Evolutionary conservation across 306 rosid genomes (phyloP), one percentile per base, ranked within the genome.

Genomic region (Vicia sativa): DNA sequence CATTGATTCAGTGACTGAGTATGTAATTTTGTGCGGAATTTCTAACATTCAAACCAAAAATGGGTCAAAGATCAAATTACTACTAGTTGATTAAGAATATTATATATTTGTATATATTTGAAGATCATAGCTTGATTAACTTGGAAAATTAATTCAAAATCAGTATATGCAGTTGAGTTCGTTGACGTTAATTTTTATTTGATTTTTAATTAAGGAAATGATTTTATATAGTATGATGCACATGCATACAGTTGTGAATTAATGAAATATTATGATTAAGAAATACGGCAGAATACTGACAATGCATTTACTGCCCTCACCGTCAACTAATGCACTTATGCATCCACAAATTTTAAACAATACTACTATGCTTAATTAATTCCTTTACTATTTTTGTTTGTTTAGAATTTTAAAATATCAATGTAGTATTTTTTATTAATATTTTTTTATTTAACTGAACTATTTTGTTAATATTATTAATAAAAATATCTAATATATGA

Each of bases 1-100:
- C 84, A 71, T 59, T 75, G 78, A 76, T 67, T 72, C 81, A 61
- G 75, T 28, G n/a, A 44, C 81, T 71, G 72, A 25, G 72, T 62
- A 25, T 61, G 37, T 62, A 66, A 65, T 37, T 75, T 80, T 75
- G 68, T 80, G 72, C 68, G 1, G 45, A 80, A 52, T 71, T 74
- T 79, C 77, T 19, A 48, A 31, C 70, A 28, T 65, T 56, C 68
- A 55, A 53, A 41, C 13, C 9, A 12, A 48, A 9, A 12, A 48
- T 52, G 21, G 15, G 53, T 65, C 59, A 44, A 44, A 53, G 19
- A 18, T 6, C 12, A 18, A 49, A 44, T 35, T 26, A 10, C 13
- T 34, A 55, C 13, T 34, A 55, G 18, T 5, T 34, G n/a, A 19
- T 12, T 18, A 37, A 29, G 11, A 28, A 2, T 28, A 39, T 16